Conservation (phyloP, 768 basidiomycete genomes). For the Leccinum uliginosum region DNA sequence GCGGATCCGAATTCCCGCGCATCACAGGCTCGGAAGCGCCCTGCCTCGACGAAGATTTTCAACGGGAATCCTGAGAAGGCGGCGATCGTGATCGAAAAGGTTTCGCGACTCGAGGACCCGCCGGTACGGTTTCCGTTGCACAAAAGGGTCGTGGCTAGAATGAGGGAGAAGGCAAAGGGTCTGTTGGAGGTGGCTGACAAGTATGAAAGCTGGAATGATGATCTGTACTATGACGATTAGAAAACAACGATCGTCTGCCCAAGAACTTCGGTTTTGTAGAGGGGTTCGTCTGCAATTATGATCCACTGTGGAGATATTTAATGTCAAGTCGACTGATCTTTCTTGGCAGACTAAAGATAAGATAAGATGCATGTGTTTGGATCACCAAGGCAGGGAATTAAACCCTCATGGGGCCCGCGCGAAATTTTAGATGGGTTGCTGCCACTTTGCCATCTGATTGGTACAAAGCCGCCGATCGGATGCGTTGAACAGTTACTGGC, state of each 20-base stretch:
- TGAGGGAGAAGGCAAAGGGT: constrained; percentile 12
- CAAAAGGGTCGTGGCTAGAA: not conserved
- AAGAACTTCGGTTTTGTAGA: too few relatives aligned
- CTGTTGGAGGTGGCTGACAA: constrained; percentile 8
- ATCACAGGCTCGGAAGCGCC: constrained; percentile 3
- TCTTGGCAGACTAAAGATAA: not conserved
- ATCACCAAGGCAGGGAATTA: too few relatives aligned
- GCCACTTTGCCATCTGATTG: too few relatives aligned
- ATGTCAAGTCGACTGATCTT: not conserved
- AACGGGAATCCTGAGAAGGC: constrained; percentile 17
- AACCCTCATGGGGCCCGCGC: too few relatives aligned
- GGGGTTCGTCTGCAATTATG: constrained; percentile 12
- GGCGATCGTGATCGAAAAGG: constrained; percentile 12
- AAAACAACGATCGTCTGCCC: not conserved
- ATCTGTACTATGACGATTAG: constrained; percentile 8
- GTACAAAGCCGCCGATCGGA: not conserved
- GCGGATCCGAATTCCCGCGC: constrained; percentile 1
- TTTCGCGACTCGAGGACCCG: constrained; percentile 12
- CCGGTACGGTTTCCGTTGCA: constrained; percentile 16
- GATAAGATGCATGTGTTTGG: not conserved
- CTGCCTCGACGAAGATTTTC: not conserved
- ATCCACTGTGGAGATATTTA: not conserved
- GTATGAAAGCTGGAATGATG: constrained; percentile 17
- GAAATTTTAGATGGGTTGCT: too few relatives aligned
- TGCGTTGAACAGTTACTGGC: constrained; percentile 9